phyloP scores from a whole-genome alignment of 1,139 yeast genomes.

The Pichia sp. region DNA sequence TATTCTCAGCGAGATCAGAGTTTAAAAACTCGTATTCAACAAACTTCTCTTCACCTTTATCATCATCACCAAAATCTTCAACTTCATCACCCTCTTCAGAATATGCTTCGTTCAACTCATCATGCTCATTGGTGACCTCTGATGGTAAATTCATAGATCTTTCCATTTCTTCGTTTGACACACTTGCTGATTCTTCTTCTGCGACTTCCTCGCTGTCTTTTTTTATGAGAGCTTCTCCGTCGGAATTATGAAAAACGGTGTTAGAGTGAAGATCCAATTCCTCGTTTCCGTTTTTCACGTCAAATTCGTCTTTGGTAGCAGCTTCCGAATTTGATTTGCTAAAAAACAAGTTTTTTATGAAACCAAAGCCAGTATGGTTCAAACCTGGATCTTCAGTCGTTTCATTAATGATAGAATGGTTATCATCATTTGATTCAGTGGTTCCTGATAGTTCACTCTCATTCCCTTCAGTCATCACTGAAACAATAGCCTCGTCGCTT shows the following conservation, averaged over 20 bases:
- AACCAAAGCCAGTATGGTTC: no score
- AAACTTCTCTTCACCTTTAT: no score
- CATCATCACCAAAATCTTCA: neutral
- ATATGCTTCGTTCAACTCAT: neutral
- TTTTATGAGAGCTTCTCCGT: neutral
- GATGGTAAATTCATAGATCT: no score
- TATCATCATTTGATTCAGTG: neutral
- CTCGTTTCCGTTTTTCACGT: no score
- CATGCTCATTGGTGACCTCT: neutral
- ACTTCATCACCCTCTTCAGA: neutral
- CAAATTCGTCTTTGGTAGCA: no score
- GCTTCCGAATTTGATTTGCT: no score
- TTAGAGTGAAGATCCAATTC: no score
- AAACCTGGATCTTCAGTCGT: no score
- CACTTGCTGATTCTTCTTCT: neutral
- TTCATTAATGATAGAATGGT: neutral
- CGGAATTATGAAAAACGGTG: neutral
- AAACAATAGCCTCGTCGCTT: neutral
- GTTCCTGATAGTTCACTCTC: neutral
- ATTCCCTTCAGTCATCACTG: neutral
- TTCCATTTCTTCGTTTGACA: neutral
- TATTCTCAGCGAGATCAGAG: no score
- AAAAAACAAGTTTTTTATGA: no score
- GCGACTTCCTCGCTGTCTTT: neutral
- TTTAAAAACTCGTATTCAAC: no score